phyloP scores from a whole-genome alignment of 1,284 basidiomycete species.

The Naganishia sp. region DNA sequence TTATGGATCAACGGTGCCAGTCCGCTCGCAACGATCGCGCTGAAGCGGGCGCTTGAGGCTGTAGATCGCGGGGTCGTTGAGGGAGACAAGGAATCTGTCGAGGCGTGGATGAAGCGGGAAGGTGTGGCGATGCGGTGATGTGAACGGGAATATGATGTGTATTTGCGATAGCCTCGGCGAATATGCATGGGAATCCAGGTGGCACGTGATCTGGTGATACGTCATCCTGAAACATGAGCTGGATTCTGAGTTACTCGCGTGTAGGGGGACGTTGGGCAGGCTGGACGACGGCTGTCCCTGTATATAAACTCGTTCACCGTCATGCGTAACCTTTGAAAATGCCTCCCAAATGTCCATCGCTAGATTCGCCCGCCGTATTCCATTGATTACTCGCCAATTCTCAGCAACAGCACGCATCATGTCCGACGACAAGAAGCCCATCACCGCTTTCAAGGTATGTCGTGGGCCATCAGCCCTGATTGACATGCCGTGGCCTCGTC shows the following conservation, averaged over 20 bases:
- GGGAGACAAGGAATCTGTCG: constrained; percentile 34
- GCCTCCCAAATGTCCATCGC: neutral
- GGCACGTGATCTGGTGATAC: constrained; percentile 3
- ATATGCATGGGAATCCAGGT: neutral
- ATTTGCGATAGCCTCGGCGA: too few relatives aligned
- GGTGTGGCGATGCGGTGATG: constrained; percentile 15
- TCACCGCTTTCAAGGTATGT: constrained; percentile 25
- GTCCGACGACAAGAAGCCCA: constrained; percentile 25
- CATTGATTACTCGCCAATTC: neutral
- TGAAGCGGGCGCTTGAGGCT: constrained; percentile 48
- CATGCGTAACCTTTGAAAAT: too few relatives aligned
- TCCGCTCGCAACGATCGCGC: constrained; percentile 51
- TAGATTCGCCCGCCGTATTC: neutral
- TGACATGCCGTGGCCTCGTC: constrained; percentile 26
- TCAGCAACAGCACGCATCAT: constrained; percentile 4
- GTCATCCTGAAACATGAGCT: constrained; percentile 1
- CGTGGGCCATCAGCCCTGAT: neutral
- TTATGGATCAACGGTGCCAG: constrained; percentile 56
- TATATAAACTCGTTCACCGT: too few relatives aligned
- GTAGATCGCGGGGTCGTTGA: constrained; percentile 44
- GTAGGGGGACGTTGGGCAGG: too few relatives aligned
- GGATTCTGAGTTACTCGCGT: too few relatives aligned
- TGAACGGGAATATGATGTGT: too few relatives aligned
- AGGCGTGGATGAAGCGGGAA: constrained; percentile 29
- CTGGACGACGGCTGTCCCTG: too few relatives aligned